Evolutionary conservation across 805 yeast genomes (phyloP).

Genomic region (Zygotorulaspora danielsina): DNA sequence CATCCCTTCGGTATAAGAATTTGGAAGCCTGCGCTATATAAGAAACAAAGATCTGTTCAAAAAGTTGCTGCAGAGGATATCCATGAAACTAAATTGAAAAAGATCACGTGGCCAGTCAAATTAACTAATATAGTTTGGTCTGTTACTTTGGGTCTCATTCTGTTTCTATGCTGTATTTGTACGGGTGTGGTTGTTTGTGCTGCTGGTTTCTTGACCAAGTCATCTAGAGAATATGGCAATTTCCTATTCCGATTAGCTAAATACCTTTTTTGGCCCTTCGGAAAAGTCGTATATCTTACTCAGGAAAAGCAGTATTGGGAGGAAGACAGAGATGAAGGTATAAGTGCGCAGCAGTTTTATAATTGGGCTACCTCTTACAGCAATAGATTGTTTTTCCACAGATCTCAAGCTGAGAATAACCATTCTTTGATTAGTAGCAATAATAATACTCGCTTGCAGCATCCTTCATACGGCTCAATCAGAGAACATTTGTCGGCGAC

Average conservation of each 20-base stretch:
- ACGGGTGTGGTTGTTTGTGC: slow-evolving; percentile 43
- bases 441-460: slow-evolving; percentile 14
- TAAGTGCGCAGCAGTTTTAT: slow-evolving; percentile 76
- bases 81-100: slow-evolving; percentile 62
- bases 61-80: slow-evolving; percentile 89
- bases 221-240: slow-evolving; percentile 59
- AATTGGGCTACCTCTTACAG: slow-evolving; percentile 78
- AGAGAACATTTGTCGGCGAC: slow-evolving; percentile 27
- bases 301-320: slow-evolving; percentile 74
- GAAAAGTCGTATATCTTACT: slow-evolving; percentile 74
- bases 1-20: slow-evolving; percentile 98
- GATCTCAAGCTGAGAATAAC: slow-evolving; percentile 22
- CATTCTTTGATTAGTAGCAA: slow-evolving; percentile 13
- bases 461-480: slow-evolving; percentile 28
- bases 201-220: slow-evolving; percentile 40
- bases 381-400: slow-evolving; percentile 68
- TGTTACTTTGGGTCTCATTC: slow-evolving; percentile 60
- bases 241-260: slow-evolving; percentile 57
- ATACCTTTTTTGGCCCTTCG: slow-evolving; percentile 84
- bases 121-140: slow-evolving; percentile 74
- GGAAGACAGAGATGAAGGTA: slow-evolving; percentile 88
- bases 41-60: slow-evolving; percentile 87
- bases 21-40: slow-evolving; percentile 97
- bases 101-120: slow-evolving; percentile 57
- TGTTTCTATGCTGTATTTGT: slow-evolving; percentile 44